Conservation (phyloP, 1,284 basidiomycete species). For the Puccinia sorghi region DNA sequence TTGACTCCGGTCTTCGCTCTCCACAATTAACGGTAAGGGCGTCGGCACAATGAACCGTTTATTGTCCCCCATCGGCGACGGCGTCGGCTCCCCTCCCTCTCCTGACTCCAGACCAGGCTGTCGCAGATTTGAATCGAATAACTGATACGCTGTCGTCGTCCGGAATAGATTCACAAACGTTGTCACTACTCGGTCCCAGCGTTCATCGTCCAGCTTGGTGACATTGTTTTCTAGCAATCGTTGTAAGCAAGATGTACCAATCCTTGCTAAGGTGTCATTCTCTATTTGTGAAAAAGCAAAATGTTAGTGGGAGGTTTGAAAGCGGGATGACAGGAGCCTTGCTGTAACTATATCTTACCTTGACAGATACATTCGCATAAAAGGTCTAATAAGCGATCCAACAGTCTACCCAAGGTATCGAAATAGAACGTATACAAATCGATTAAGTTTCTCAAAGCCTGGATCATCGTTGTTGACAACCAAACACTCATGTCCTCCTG, state of each 20-base stretch:
- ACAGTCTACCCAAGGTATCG: conserved; percentile 80
- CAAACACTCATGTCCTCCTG: conserved; percentile 99
- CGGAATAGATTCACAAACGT: conserved; percentile 94
- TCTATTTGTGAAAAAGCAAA: conserved; percentile 63
- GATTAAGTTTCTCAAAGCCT: conserved; percentile 91
- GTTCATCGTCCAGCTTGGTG: conserved; percentile 75
- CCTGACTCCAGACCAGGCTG: conserved; percentile 61
- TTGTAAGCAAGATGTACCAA: conserved; percentile 96
- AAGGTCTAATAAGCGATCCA: conserved; percentile 88
- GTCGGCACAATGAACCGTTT: conserved; percentile 74
- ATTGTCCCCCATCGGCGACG: conserved; percentile 53
- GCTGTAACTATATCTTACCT: conserved; percentile 64
- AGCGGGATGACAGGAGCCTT: not conserved
- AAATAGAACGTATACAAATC: conserved; percentile 97
- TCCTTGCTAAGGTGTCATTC: conserved; percentile 95
- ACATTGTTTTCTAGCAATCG: conserved; percentile 94
- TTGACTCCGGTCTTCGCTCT: conserved; percentile 40
- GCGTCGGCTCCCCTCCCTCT: conserved; percentile 47
- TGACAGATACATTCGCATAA: conserved; percentile 98
- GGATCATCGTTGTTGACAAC: conserved; percentile 99
- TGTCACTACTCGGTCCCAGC: conserved; percentile 89
- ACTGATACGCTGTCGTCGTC: conserved; percentile 94
- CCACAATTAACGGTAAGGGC: conserved; percentile 67
- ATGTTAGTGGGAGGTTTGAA: not conserved
- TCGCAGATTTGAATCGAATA: conserved; percentile 86